Evolutionary conservation across 73 alveolate species (phyloP).

Genomic region (Tetrahymena elliotti): DNA sequence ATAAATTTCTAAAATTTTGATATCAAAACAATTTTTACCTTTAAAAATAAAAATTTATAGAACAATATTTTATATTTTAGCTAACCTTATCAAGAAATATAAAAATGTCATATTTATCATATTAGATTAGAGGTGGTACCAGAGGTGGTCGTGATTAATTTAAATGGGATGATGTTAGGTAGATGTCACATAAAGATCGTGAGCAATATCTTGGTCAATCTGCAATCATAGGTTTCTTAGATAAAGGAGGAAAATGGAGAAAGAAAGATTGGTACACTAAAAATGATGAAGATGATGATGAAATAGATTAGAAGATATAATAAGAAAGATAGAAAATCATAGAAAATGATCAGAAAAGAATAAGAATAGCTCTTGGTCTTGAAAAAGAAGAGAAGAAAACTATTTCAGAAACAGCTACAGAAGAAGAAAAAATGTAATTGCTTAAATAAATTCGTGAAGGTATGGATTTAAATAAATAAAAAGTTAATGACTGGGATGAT

Average conservation of each 20-base stretch:
- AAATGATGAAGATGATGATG: conserved; percentile 19
- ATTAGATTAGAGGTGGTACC: conserved; percentile 84
- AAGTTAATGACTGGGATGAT: neutral
- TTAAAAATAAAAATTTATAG: neutral
- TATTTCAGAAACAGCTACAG: conserved; percentile 30
- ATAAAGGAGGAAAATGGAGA: conserved; percentile 97
- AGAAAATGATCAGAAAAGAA: conserved; percentile 46
- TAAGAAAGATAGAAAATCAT: conserved; percentile 25
- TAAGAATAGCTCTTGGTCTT: conserved; percentile 32
- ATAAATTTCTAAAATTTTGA: neutral
- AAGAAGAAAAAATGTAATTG: neutral
- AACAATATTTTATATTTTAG: neutral
- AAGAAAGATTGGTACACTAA: conserved; percentile 90
- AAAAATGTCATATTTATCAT: conserved; percentile 15
- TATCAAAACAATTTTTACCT: neutral
- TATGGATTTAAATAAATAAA: neutral
- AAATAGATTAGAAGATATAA: neutral
- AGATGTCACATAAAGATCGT: conserved; percentile 86
- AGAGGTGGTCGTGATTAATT: conserved; percentile 96
- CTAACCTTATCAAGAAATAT: neutral
- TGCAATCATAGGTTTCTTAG: conserved; percentile 86
- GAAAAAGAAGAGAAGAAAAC: conserved; percentile 43
- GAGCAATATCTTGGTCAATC: conserved; percentile 92
- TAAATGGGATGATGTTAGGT: conserved; percentile 94
- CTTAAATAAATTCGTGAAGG: conserved; percentile 13